phyloP scores from a whole-genome alignment of 768 basidiomycete species.

The Rhizopogon vesiculosus region DNA sequence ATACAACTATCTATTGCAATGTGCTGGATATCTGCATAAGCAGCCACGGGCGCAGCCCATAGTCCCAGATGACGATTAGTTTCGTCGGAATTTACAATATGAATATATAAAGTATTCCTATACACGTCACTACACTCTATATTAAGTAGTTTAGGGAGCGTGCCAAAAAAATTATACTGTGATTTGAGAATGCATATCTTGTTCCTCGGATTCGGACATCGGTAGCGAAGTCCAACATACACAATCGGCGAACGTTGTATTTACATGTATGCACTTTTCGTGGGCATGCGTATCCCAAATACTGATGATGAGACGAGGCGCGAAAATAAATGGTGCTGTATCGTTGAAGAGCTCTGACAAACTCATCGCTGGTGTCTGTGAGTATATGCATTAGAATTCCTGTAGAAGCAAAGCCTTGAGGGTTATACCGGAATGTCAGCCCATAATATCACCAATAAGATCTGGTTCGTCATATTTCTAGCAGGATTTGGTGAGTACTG shows the following conservation, averaged over 20 bases:
- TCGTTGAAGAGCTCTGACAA: background rate
- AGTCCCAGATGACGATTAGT: constrained; percentile 1
- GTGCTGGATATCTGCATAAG: background rate
- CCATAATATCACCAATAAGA: background rate
- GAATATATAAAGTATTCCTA: no score
- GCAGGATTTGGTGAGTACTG: background rate
- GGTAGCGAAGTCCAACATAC: no score
- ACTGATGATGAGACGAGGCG: no score
- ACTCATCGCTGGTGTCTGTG: background rate
- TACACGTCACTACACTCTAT: no score
- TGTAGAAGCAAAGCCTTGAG: background rate
- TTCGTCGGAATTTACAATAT: no score
- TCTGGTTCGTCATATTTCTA: background rate
- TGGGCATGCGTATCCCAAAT: no score
- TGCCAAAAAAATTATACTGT: no score
- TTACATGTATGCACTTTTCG: no score
- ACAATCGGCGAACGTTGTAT: no score
- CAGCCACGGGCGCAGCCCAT: background rate
- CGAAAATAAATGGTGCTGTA: background rate
- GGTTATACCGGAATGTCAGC: background rate
- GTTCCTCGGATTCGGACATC: no score
- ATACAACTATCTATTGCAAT: background rate
- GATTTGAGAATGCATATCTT: no score
- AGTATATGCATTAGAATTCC: background rate
- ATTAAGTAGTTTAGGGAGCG: no score